These are phyloP conservation scores for Rhynchosporium secalis DNA, from an alignment of 2,329 filamentous ascomycete species.

Conservation along the genomic window DNA sequence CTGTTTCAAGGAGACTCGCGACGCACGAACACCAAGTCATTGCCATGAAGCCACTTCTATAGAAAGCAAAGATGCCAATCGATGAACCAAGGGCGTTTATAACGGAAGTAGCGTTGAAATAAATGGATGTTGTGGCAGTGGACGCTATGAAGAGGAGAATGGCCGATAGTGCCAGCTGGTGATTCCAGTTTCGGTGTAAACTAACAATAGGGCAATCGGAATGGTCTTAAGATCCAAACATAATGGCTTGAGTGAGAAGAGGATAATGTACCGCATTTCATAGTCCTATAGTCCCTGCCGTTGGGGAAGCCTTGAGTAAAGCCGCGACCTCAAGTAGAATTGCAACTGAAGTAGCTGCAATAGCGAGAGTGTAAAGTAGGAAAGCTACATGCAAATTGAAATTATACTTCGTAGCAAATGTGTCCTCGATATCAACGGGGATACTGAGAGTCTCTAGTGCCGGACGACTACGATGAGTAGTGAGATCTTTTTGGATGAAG, in stretches of 20 bases:
- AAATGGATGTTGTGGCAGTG: slow-evolving; percentile 7
- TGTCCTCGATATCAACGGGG: slow-evolving; percentile 3
- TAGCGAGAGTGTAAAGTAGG: slow-evolving; percentile 16
- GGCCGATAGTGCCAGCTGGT: not conserved
- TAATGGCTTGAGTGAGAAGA: not conserved
- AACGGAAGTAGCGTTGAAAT: not conserved
- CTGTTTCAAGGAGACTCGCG: not conserved
- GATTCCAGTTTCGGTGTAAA: not conserved
- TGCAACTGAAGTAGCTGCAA: not conserved
- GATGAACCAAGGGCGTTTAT: slow-evolving; percentile 11
- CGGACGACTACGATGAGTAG: not conserved
- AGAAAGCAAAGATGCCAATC: slow-evolving; percentile 5
- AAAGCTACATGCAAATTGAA: slow-evolving; percentile 15
- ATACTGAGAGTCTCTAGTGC: slow-evolving; percentile 15
- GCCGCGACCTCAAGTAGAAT: not conserved
- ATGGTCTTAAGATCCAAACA: not conserved
- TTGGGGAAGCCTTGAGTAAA: not conserved
- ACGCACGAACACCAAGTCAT: slow-evolving; percentile 21
- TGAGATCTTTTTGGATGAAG: slow-evolving; percentile 8
- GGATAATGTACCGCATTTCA: not conserved
- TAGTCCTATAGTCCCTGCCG: not conserved
- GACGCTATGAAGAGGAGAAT: slow-evolving; percentile 17
- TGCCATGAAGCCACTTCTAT: slow-evolving; percentile 8
- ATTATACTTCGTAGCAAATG: slow-evolving; percentile 6
- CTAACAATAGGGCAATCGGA: not conserved